Evolutionary conservation across 208 protist species (phyloP).

Genomic region (Crithidia expoeki): DNA sequence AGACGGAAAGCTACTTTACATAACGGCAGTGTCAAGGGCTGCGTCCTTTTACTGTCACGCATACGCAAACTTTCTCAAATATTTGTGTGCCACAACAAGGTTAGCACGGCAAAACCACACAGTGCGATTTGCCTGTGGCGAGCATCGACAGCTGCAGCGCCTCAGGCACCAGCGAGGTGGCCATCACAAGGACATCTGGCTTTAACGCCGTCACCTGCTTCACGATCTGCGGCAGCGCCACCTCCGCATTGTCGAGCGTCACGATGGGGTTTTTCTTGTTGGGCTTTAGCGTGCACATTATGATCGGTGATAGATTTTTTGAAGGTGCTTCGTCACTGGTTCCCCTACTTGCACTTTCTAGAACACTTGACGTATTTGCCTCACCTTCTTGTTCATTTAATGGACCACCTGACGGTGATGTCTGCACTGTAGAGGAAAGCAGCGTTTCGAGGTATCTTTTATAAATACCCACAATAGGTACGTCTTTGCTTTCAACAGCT

Average conservation of each 20-base stretch:
- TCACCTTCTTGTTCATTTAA: background rate
- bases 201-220: constrained; percentile 64
- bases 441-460: constrained; percentile 17
- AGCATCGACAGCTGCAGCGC: constrained; percentile 63
- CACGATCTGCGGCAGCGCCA: constrained; percentile 57
- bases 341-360: background rate
- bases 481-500: background rate
- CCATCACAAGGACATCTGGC: constrained; percentile 62
- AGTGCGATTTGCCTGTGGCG: constrained; percentile 58
- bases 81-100: too few species aligned
- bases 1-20: constrained; percentile 10
- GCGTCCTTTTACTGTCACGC: too few species aligned
- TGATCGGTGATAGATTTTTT: constrained; percentile 32
- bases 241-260: constrained; percentile 30
- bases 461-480: background rate
- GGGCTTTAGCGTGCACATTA: constrained; percentile 52
- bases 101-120: constrained; percentile 58
- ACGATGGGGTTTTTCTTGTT: constrained; percentile 56
- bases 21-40: background rate
- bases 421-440: background rate
- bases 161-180: constrained; percentile 43
- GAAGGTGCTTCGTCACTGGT: background rate
- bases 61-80: too few species aligned
- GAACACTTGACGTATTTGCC: background rate
- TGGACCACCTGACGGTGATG: background rate